Base-by-base conservation (phyloP, 1,139 yeast genomes). In the Geotrichum phurueaensis region DNA sequence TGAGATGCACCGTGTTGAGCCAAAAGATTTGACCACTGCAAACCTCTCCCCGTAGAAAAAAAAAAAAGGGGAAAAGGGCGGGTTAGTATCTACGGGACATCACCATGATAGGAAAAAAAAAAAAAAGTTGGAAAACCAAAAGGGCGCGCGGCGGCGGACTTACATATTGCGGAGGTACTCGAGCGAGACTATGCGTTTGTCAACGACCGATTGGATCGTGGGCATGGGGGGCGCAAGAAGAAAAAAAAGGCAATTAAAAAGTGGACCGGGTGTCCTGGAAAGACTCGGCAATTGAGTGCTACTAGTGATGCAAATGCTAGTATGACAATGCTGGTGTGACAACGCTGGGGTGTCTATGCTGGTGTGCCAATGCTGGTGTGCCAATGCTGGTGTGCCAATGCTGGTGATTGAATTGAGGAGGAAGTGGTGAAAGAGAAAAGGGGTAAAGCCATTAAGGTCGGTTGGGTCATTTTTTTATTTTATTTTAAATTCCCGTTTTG, bases 101-200 rank as follows among this genome's bases (percentile, higher is more conserved):
- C 39, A 29, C 25, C 20, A 20, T 36, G 27, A 20, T 29, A 39
- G 47, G 52, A 18, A 49, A 39, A 20, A 51, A 45, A 27, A 20
- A 48, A 31, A 33, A 20, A n/a, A n/a, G 6, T 12, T 15, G 9
- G 15, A n/a, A 2, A n/a, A 15, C 15, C 7, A n/a, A 15, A n/a
- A 39, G 20, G 20, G 29, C 29, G 6, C 3, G 3, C 29, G 6
- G 29, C 29, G 29, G 29, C 29, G 29, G 29, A 64, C 71, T 56
- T 65, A 69, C 71, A 69, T 65, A 58, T 65, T 63, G 27, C 66
- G 64, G 15, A 69, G 64, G 56, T 69, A 69, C 39, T 69, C 71
- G 12, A 59, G 57, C 13, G 61, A 59, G 10, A 53, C 29, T 18
- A 59, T 53, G 48, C 61, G 53, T 31, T 58, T 55, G 29, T 57